A percentile compares a stretch with the other conserved stretches of the same genome.
Conservation (phyloP, 352 stramenopile species). For the Pythium sukuiense region DNA sequence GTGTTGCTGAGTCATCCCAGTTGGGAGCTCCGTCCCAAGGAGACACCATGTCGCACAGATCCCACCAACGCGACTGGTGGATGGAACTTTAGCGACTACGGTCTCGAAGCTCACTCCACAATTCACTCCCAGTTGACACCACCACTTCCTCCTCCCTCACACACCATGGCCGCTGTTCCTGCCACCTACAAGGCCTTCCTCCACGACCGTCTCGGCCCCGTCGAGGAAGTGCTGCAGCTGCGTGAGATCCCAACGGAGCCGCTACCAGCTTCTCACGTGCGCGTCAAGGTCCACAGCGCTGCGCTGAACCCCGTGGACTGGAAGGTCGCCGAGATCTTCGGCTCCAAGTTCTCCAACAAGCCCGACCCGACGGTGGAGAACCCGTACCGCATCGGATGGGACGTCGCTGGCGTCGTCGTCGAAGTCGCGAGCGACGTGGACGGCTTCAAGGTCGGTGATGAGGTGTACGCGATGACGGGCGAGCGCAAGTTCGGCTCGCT, state of each 20-base stretch:
- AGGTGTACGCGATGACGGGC: slow-evolving; percentile 23
- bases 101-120: not conserved
- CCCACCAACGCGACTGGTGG: too few species aligned
- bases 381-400: slow-evolving; percentile 34
- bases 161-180: slow-evolving; percentile 5
- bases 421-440: slow-evolving; percentile 31
- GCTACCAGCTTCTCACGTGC: not conserved
- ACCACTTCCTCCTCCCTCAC: not conserved
- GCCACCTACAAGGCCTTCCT: slow-evolving; percentile 4
- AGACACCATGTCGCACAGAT: too few species aligned
- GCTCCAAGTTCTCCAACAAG: not conserved
- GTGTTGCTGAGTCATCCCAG: not conserved
- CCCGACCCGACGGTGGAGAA: slow-evolving; percentile 13
- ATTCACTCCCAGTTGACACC: not conserved
- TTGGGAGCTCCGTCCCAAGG: not conserved
- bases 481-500: slow-evolving; percentile 21
- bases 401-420: slow-evolving; percentile 35
- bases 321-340: slow-evolving; percentile 1
- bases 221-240: slow-evolving; percentile 1
- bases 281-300: slow-evolving; percentile 6
- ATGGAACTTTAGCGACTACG: too few species aligned
- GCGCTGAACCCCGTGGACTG: slow-evolving; percentile 12
- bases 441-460: slow-evolving; percentile 19
- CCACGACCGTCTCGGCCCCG: not conserved
- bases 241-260: not conserved